Evolutionary conservation across 1,284 basidiomycete species (phyloP), one percentile per base, ranked within the genome.

Genomic region (Takashimella tepidaria): DNA sequence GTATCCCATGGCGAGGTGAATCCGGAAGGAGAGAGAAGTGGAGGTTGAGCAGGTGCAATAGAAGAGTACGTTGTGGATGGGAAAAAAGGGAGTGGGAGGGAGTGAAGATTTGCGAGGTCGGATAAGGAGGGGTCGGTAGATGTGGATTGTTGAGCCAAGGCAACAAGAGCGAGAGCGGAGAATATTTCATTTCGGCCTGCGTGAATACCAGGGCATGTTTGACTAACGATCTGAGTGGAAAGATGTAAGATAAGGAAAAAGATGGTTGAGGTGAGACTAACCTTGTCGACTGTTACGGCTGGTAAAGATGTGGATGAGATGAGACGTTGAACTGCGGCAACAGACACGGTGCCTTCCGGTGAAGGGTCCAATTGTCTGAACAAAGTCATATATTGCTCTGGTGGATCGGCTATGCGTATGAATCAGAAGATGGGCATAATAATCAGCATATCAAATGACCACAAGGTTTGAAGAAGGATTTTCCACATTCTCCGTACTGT

Each of bases 141-240:
- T 37, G 26, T 55, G 24, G 44, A 58, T 13, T 59, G 57, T 58
- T 64, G 91, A n/a, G 88, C 88, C 20, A 92, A 77, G 4, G 89
- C 88, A 50, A 88, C 88, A 13, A 95, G 79, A 10, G 88, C 89
- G 19, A 95, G 74, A 13, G 90, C 87, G 24, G 91, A 86, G 70
- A 88, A 92, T 76, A 92, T 91, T 67, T 93, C 90, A 23, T 70
- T 59, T 13, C 68, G 62, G 31, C 31, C 31, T 8, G 31, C 31
- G 31, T 37, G 31, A 16, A 16, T 37, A 37, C 31, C 31, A 16
- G 31, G 31, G 31, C 31, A 37, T 16, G 31, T 37, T 16, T 37
- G 31, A 16, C 31, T 37, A 37, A 37, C 31, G 31, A 37, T 37
- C 31, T 37, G 31, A 16, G 31, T 8, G 5, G 31, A 19, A 26